Conservation (phyloP, 495 filamentous ascomycete genomes). For the Trichoderma asperelloides region DNA sequence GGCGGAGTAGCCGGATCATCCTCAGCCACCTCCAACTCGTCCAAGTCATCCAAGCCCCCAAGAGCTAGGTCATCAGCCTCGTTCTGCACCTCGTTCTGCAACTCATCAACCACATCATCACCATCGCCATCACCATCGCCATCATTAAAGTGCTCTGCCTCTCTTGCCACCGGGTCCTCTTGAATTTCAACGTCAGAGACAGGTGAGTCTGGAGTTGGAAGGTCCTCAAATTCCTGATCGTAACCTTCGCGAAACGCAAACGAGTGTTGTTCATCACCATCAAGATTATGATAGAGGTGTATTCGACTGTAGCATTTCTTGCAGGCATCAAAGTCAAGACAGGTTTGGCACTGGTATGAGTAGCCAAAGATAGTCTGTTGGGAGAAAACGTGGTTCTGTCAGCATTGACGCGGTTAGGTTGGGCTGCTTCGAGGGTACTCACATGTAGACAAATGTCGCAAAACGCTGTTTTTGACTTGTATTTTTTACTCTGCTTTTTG, state of each 20-base stretch:
- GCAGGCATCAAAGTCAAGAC: background rate
- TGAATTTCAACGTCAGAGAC: too few species aligned
- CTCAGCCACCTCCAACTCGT: too few species aligned
- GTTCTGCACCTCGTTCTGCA: too few species aligned
- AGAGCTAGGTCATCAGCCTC: too few species aligned
- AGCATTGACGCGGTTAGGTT: background rate
- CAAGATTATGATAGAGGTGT: background rate
- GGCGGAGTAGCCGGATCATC: too few species aligned
- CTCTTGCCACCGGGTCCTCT: too few species aligned
- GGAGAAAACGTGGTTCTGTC: background rate
- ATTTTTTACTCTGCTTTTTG: background rate
- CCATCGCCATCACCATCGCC: too few species aligned
- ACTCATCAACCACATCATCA: too few species aligned
- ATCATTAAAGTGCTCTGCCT: too few species aligned
- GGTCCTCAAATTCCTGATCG: background rate
- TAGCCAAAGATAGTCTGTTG: background rate
- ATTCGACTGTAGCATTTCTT: background rate
- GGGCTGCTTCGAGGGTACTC: background rate
- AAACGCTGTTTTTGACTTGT: background rate
- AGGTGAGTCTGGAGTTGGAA: too few species aligned
- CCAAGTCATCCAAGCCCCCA: too few species aligned
- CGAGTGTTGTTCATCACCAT: background rate
- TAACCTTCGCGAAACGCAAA: background rate
- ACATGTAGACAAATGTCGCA: background rate
- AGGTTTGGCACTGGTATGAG: background rate